Evolutionary conservation across 768 basidiomycete genomes (phyloP).

Genomic region (Amanita molliuscula): DNA sequence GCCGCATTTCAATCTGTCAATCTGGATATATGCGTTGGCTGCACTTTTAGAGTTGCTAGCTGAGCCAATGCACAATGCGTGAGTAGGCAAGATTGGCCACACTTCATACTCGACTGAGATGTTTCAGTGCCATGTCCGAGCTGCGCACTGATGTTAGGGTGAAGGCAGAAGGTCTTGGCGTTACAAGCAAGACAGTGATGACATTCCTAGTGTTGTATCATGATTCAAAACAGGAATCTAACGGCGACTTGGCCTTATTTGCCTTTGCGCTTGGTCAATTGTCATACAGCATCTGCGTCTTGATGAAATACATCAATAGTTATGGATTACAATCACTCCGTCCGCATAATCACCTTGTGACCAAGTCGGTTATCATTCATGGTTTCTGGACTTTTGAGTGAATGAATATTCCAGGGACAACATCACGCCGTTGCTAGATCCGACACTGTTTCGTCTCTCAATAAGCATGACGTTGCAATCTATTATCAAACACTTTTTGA

Average conservation of each 20-base stretch:
- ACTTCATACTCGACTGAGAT: neutral
- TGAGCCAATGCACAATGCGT: constrained; percentile 78
- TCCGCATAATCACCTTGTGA: constrained; percentile 14
- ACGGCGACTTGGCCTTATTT: constrained; percentile 48
- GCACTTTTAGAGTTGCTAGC: constrained; percentile 69
- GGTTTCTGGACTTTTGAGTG: neutral
- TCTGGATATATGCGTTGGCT: constrained; percentile 62
- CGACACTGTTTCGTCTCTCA: constrained; percentile 47
- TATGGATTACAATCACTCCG: constrained; percentile 25
- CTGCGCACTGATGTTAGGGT: constrained; percentile 65
- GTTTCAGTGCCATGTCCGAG: constrained; percentile 50
- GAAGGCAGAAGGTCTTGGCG: constrained; percentile 77
- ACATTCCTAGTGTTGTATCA: constrained; percentile 60
- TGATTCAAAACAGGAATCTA: constrained; percentile 22
- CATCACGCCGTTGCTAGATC: constrained; percentile 18
- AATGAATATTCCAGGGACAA: constrained; percentile 8
- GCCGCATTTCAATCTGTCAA: constrained; percentile 50
- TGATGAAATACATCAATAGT: constrained; percentile 41
- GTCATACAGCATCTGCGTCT: constrained; percentile 52
- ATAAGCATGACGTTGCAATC: constrained; percentile 83
- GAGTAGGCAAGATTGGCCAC: constrained; percentile 15
- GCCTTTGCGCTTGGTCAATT: constrained; percentile 86
- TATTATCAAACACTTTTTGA: constrained; percentile 87
- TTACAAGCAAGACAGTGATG: constrained; percentile 59
- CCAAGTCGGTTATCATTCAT: constrained; percentile 1